A percentile compares a stretch with the other conserved stretches of the same genome.
Conservation (phyloP, 2,329 filamentous ascomycete genomes). For the Cladophialophora immunda region DNA sequence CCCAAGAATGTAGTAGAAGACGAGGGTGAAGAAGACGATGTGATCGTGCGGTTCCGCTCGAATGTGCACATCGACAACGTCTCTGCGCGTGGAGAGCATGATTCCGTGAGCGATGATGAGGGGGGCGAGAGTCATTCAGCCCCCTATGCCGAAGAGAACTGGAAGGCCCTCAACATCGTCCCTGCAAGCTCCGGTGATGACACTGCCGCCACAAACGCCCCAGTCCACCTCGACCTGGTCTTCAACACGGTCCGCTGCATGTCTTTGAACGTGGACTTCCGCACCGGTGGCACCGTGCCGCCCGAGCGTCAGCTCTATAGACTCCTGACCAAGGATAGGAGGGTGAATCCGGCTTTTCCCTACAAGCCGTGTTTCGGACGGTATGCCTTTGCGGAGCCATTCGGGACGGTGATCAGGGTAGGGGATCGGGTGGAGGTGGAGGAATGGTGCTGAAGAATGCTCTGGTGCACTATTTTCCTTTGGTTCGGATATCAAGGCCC, state of each 20-base stretch:
- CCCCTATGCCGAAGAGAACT: conserved; percentile 14
- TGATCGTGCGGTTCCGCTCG: conserved; percentile 25
- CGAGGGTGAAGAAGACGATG: conserved; percentile 11
- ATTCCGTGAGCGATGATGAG: neutral
- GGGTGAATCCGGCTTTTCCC: conserved; percentile 23
- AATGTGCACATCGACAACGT: conserved; percentile 27
- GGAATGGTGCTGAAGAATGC: conserved; percentile 14
- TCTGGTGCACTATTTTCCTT: too few relatives aligned
- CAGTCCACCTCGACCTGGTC: conserved; percentile 19
- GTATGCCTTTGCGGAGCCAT: conserved; percentile 28
- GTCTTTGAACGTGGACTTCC: conserved; percentile 24
- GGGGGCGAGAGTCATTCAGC: neutral
- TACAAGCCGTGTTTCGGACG: conserved; percentile 26
- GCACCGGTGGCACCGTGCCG: conserved; percentile 19
- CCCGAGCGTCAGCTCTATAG: conserved; percentile 22
- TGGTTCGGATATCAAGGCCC: too few relatives aligned
- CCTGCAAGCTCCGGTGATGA: neutral
- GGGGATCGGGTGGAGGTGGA: conserved; percentile 11
- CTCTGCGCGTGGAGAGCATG: neutral
- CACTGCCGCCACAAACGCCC: neutral
- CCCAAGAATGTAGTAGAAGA: neutral
- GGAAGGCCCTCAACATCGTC: conserved; percentile 7
- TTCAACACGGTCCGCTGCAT: conserved; percentile 25
- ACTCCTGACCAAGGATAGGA: conserved; percentile 21
- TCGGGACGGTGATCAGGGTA: conserved; percentile 15